Evolutionary conservation across 2,329 filamentous ascomycete genomes (phyloP), one percentile per base, ranked within the genome.

Genomic region (Pseudopyricularia javanii): DNA sequence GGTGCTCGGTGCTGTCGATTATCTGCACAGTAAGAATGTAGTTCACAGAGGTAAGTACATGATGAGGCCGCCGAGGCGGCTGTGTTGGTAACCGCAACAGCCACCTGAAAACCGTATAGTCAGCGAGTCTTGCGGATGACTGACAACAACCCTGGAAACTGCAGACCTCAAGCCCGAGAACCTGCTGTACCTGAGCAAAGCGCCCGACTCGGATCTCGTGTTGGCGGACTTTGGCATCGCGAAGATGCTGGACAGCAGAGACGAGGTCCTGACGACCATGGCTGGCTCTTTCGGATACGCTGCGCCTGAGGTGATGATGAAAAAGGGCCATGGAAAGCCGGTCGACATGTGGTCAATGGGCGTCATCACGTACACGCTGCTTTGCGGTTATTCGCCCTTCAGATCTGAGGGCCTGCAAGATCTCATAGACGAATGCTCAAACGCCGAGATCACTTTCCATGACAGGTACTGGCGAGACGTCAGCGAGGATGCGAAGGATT

Each of bases 321-420:
- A 96, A 76, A 84, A 88, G 64, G 93, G 93, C 20, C 94, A 98
- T 67, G 93, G 93, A 66, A 98, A 97, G 70, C 89, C 93, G 4
- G 93, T 97, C 33, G 93, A 98, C 66, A 95, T 98, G 88, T 98
- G 93, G 93, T 97, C 93, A 3, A 79, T 98, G 70, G 93, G 93
- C 57, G 93, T 98, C 63, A 98, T 98, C 63, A 97, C 93, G 43
- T 98, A 98, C 71, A 98, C 93, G 15, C 78, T 98, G 28, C 86
- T 98, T 51, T 98, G 94, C 66, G 93, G 93, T 60, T 98, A 98
- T 74, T 96, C 91, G 47, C 93, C 93, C 20, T 98, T 98, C 80
- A 85, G 93, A 60, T 93, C 90, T 56, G 93, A 98, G 73, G 95
- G 88, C 63, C 76, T 98, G 49, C 80, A 86, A 59, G 93, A 97